Percentiles rank a stretch among this genome's conserved stretches.
phyloP scores from a whole-genome alignment of 495 filamentous ascomycete species.

The Neurospora terricola region DNA sequence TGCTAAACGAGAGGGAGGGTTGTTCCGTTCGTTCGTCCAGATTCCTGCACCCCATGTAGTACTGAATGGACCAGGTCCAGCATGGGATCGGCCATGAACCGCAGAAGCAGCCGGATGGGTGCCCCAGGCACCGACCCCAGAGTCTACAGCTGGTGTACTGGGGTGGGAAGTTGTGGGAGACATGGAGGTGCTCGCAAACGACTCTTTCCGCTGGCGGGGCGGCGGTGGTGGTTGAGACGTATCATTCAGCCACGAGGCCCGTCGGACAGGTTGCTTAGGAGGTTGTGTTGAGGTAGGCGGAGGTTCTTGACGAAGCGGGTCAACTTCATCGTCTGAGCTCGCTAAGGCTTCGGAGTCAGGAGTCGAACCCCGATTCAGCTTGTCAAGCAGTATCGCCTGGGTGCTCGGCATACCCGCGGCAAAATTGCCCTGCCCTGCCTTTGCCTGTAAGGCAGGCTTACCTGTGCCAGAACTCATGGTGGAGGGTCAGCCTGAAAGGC shows the following conservation, averaged over 20 bases:
- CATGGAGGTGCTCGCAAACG: constrained; percentile 55
- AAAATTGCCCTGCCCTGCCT: constrained; percentile 29
- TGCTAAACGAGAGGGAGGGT: constrained; percentile 60
- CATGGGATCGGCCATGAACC: constrained; percentile 48
- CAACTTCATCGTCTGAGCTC: constrained; percentile 85
- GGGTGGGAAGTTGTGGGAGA: constrained; percentile 70
- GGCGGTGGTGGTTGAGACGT: constrained; percentile 37
- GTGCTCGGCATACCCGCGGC: constrained; percentile 35
- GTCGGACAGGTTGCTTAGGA: constrained; percentile 39
- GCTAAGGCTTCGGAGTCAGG: constrained; percentile 88
- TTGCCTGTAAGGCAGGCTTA: constrained; percentile 32
- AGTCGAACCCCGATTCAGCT: constrained; percentile 69
- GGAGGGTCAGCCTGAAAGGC: background rate
- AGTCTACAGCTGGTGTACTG: constrained; percentile 59
- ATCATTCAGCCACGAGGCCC: constrained; percentile 53
- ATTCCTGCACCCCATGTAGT: constrained; percentile 62
- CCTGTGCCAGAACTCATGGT: constrained; percentile 37
- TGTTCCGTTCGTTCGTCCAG: constrained; percentile 69
- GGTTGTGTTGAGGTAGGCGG: constrained; percentile 33
- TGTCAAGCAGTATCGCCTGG: constrained; percentile 58
- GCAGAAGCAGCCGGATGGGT: constrained; percentile 38
- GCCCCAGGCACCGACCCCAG: constrained; percentile 51
- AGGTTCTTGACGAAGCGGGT: constrained; percentile 40
- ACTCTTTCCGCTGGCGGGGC: constrained; percentile 43
- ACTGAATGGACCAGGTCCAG: constrained; percentile 43